These are phyloP conservation scores for Aspergillus bertholletiae DNA, from an alignment of 495 filamentous ascomycete species.

Conservation along the genomic window DNA sequence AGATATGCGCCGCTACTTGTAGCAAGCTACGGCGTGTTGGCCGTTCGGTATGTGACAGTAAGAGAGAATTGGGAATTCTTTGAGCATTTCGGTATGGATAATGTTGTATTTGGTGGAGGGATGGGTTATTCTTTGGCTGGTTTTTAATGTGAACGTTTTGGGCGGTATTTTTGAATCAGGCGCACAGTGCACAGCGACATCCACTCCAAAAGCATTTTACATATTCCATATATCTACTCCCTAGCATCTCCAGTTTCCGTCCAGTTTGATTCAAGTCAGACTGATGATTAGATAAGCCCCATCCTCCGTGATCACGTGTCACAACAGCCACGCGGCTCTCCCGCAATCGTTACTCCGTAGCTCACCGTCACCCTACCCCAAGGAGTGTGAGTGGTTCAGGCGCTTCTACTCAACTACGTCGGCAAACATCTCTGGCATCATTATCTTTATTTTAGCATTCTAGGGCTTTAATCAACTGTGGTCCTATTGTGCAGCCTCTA, in stretches of 20 bases:
- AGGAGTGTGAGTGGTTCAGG: constrained; percentile 1
- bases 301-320: constrained; percentile 8
- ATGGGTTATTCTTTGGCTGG: not conserved
- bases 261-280: not conserved
- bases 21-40: not conserved
- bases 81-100: not conserved
- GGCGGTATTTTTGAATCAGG: not conserved
- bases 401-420: not conserved
- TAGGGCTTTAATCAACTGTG: not conserved
- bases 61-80: not conserved
- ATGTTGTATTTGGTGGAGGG: not conserved
- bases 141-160: not conserved
- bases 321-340: constrained; percentile 22
- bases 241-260: no score
- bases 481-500: constrained; percentile 9
- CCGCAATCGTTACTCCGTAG: constrained; percentile 6
- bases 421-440: not conserved
- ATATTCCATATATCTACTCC: not conserved
- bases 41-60: not conserved
- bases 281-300: not conserved
- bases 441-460: constrained; percentile 11
- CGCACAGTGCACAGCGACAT: not conserved
- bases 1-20: not conserved
- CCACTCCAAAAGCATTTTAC: not conserved
- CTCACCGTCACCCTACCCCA: constrained; percentile 10